Base-by-base conservation (phyloP, 768 basidiomycete species). In the Podaxis sp. region DNA sequence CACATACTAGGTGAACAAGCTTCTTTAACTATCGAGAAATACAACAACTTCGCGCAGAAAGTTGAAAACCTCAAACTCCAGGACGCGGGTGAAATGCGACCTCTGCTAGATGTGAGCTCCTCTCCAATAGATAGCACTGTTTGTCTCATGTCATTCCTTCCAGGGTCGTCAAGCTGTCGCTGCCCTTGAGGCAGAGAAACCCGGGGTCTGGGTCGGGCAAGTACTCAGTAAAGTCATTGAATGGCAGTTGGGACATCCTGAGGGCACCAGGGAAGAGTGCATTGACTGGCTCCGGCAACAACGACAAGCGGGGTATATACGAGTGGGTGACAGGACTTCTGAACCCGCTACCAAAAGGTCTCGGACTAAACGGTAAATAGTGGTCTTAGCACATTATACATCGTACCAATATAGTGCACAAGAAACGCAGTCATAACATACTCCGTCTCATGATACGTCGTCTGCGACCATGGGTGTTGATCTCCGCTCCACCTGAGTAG, bases 161-260 rank as follows among this genome's bases (percentile, higher is more conserved):
- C 67, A 97, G 96, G 96, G 96, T 1, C 84, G 79, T 30, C 86
- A 90, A 60, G 79, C 95, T 37, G 75, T 83, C 2, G 64, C 73
- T 22, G 71, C 84, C 8, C 77, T 96, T 4, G 82, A 75, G 1
- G 78, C 79, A 17, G 71, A 74, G 2, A 85, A 80, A 64, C 82
- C 87, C 1, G 95, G 95, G 1, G 82, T 86, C 1, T 88, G 93
- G 86, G 86, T 88, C 4, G 83, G 84, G 36, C 75, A 81, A 30
- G 81, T 88, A 5, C 77, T 93, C 20, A 76, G 80, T n/a, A 82
- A 80, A 52, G 81, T 98, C 26, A 70, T 93, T 20, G 84, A 88
- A 64, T 99, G 95, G 96, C 94, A 95, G 68, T 80, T 99, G 6
- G 87, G 85, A 38, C 77, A 95, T 71, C 93, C 95, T 0, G 68